A percentile compares a stretch with the other conserved stretches of the same genome.
phyloP scores from a whole-genome alignment of 2,329 filamentous ascomycete genomes.

The Stromatinia cepivora region DNA sequence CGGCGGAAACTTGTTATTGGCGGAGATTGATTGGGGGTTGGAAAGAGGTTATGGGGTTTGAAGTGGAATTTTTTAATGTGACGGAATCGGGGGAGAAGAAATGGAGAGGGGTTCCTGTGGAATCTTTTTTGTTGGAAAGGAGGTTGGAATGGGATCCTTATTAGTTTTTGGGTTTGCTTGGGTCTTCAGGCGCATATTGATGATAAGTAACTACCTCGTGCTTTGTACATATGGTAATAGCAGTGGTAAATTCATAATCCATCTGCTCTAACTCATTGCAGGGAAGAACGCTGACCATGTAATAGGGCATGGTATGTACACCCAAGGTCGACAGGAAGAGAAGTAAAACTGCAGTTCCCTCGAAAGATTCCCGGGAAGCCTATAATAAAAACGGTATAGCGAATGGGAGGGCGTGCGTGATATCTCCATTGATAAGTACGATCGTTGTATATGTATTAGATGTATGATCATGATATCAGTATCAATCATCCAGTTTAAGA shows the following conservation, averaged over 20 bases:
- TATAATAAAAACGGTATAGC: too few relatives aligned
- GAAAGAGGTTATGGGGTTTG: constrained; percentile 37
- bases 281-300: too few relatives aligned
- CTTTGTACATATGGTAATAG: too few relatives aligned
- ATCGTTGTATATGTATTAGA: not conserved
- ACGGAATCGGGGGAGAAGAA: not conserved
- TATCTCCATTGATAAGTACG: too few relatives aligned
- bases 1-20: constrained; percentile 55
- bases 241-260: too few relatives aligned
- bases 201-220: not conserved
- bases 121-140: constrained; percentile 21
- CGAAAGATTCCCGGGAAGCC: too few relatives aligned
- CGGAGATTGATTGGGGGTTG: constrained; percentile 49
- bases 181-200: not conserved
- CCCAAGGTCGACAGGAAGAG: too few relatives aligned
- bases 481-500: not conserved
- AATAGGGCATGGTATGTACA: too few relatives aligned
- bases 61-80: constrained; percentile 19
- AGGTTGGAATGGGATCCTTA: constrained; percentile 23
- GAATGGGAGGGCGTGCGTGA: too few relatives aligned
- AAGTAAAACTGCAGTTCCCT: too few relatives aligned
- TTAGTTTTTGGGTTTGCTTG: not conserved
- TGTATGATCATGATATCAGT: not conserved
- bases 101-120: constrained; percentile 16
- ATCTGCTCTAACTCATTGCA: too few relatives aligned